Evolutionary conservation across 2,329 filamentous ascomycete genomes (phyloP).

Genomic region (Pseudocercospora cruenta): DNA sequence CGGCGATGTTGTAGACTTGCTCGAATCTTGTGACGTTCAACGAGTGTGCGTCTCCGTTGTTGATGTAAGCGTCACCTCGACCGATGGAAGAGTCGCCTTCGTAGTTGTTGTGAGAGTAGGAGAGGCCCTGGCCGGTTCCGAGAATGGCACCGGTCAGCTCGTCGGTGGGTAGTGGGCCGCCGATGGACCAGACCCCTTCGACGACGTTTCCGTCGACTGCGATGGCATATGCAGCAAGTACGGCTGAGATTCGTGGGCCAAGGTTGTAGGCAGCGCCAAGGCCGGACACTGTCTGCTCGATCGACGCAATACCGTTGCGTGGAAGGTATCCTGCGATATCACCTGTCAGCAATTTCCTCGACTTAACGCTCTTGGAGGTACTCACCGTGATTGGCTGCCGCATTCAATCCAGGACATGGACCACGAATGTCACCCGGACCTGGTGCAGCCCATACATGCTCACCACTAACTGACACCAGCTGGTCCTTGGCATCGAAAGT

Average conservation of each 20-base stretch:
- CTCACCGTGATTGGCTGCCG: conserved; percentile 16
- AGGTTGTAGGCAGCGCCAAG: conserved; percentile 28
- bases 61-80: conserved; percentile 32
- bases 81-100: conserved; percentile 37
- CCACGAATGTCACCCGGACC: conserved; percentile 27
- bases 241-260: conserved; percentile 31
- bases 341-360: not conserved
- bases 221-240: conserved; percentile 40
- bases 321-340: conserved; percentile 28
- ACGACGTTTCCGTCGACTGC: conserved; percentile 36
- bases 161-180: conserved; percentile 32
- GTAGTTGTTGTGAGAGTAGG: conserved; percentile 40
- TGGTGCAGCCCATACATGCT: conserved; percentile 23
- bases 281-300: conserved; percentile 34
- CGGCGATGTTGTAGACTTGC: conserved; percentile 31
- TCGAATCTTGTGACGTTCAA: conserved; percentile 32
- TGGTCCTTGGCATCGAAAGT: conserved; percentile 28
- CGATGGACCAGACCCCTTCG: conserved; percentile 37
- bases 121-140: conserved; percentile 31
- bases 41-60: conserved; percentile 34
- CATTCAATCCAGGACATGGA: conserved; percentile 27
- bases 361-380: not conserved
- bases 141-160: conserved; percentile 22
- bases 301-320: conserved; percentile 37
- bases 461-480: conserved; percentile 24